Base-by-base conservation (phyloP, 2,329 filamentous ascomycete species). In the Penicillium sp. region DNA sequence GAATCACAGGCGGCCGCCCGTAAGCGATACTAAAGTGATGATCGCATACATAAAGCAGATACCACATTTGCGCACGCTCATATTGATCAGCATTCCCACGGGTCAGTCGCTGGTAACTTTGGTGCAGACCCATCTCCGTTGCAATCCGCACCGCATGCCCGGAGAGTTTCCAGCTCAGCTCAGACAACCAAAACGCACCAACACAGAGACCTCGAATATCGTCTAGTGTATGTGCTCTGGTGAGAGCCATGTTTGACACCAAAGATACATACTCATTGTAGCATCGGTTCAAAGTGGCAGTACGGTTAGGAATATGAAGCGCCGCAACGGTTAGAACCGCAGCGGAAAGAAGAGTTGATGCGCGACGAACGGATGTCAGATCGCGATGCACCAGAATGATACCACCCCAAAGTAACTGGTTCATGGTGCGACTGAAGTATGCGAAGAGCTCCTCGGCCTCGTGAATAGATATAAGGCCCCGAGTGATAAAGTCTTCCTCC, bases 1-100 rank as follows among this genome's bases (percentile, higher is more conserved):
- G 81, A 0, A 86, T 82, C 9, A 86, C 80, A 0, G 83, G 81
- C 1, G 83, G 82, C 3, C 85, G 76, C 2, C 84, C 83, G 53
- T 87, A 86, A 0, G 86, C 73, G 22, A 86, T 86, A 19, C 83
- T 84, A 27, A 87, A 83, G 67, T 88, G 86, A 59, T 87, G 85
- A 63, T 88, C 86, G 64, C 85, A 87, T 1, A 87, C 84, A 63
- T 87, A 88, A 0, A 86, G 71, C 33, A 86, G 68, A 67, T 86
- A 87, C 85, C 85, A 87, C 13, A 87, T 70, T 21, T 85, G 77
- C 4, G 85, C 79, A 35, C 80, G 79, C 56, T 86, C 83, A 55
- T 82, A 79, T 53, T 83, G 77, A 59, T 82, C 77, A 8, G 62
- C 71, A 33, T 78, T 75, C 0, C 80, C 80, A 27, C 77, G 75